Base-by-base conservation (phyloP, 345 rosid species). In the Acer campestre region DNA sequence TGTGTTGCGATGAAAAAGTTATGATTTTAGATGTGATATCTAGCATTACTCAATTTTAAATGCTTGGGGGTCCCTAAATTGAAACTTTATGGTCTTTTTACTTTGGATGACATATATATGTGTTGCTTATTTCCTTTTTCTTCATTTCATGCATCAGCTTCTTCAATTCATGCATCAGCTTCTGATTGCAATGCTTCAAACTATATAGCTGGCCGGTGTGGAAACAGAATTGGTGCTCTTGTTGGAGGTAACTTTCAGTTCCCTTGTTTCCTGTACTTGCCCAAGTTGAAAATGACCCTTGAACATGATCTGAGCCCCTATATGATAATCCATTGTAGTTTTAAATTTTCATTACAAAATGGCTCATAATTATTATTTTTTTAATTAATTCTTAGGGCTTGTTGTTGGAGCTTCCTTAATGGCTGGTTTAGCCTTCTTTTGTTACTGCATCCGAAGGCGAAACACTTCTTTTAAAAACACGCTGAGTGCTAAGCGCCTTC, bases 401-500 rank as follows among this genome's bases (percentile, higher is more conserved):
- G 40, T 85, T 74, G 90, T 85, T 56, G 98, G 94, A 77, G 95
- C 88, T 77, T 80, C 70, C 46, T 49, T 91, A 25, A 75, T 90
- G 84, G 84, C 75, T 76, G 76, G 64, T 17, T 42, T 90, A 58
- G 88, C 82, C 48, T 49, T 91, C 63, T 55, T 86, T 55, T 87
- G 87, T 68, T 86, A 76, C 83, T 92, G 82, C 76, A 29, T 80
- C 42, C 75, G 83, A 68, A 78, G 79, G 46, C 78, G 84, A 23
- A 87, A 93, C 55, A 23, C 74, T 71, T 80, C 89, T 61, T 58
- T 77, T 77, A 85, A 85, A 83, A 90, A 79, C 75, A 86, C 78
- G 65, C 79, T n/a, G 17, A 89, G 93, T 68, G 95, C 91, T 29
- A 92, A 82, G 70, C 97, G 94, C 72, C 98, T 93, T 73, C 76